Evolutionary conservation across 176 grass and related monocot genomes (phyloP).

Genomic region (Neostapfia colusana): DNA sequence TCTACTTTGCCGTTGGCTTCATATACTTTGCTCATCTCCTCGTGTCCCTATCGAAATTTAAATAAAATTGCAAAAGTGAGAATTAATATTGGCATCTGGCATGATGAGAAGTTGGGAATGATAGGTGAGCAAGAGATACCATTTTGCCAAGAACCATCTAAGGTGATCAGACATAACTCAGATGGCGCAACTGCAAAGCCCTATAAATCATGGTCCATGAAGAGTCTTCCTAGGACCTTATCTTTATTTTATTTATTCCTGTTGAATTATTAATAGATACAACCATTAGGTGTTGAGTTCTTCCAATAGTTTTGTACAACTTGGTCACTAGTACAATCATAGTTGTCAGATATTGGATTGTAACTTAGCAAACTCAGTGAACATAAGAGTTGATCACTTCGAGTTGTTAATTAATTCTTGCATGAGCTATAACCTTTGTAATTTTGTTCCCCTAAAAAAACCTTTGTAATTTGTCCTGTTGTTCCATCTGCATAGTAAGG

Average conservation of each 20-base stretch:
- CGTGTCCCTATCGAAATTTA: conserved; percentile 36
- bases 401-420: neutral
- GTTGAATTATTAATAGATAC: conserved; percentile 10
- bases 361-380: conserved; percentile 14
- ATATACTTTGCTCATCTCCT: conserved; percentile 50
- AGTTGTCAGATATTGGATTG: neutral
- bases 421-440: neutral
- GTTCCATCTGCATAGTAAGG: conserved; percentile 13
- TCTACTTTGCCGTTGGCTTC: conserved; percentile 33
- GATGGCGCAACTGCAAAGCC: neutral
- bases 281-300: neutral
- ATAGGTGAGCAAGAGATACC: conserved; percentile 32
- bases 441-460: neutral
- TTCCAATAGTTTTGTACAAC: conserved; percentile 6
- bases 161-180: neutral
- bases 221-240: conserved; percentile 4
- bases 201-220: conserved; percentile 32
- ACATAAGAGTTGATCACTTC: conserved; percentile 3
- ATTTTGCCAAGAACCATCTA: conserved; percentile 33
- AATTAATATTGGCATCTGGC: neutral
- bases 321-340: conserved; percentile 1
- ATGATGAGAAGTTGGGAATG: conserved; percentile 10
- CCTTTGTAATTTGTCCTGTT: neutral
- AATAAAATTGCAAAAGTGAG: conserved; percentile 4
- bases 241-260: conserved; percentile 17